Percentiles rank a stretch among this genome's conserved stretches.
Conservation (phyloP, 2,329 filamentous ascomycete genomes). For the Colletotrichum sp. region DNA sequence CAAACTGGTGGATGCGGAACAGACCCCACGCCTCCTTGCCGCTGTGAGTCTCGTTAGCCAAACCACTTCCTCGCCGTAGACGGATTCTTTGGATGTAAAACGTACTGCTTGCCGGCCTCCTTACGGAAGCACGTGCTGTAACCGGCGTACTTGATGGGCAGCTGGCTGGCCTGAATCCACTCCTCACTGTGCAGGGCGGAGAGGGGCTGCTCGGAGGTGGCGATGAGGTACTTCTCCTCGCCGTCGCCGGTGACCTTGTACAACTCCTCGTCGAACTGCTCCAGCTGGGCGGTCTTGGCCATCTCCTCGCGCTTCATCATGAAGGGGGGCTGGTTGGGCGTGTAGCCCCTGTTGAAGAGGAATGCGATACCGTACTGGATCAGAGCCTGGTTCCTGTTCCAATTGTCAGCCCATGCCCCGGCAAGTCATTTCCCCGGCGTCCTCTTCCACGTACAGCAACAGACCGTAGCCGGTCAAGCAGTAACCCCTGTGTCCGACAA, state of each 20-base stretch:
- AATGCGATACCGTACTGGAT: constrained; percentile 96
- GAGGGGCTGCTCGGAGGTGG: constrained; percentile 86
- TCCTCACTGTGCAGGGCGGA: constrained; percentile 92
- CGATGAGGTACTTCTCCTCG: constrained; percentile 81
- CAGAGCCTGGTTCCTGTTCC: constrained; percentile 74
- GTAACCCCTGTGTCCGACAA: constrained; percentile 94
- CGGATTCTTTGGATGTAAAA: constrained; percentile 45
- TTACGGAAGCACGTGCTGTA: constrained; percentile 96
- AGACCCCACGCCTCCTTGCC: constrained; percentile 95
- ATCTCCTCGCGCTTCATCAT: constrained; percentile 69
- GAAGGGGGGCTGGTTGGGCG: constrained; percentile 46
- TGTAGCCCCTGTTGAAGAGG: constrained; percentile 80
- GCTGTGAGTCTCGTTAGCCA: background rate
- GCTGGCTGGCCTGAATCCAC: constrained; percentile 83
- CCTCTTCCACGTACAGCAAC: constrained; percentile 56
- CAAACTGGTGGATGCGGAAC: constrained; percentile 97
- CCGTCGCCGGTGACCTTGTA: constrained; percentile 92
- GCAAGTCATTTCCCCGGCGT: too few species aligned
- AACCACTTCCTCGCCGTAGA: rapidly evolving
- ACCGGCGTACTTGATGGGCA: constrained; percentile 91
- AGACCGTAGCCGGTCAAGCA: constrained; percentile 90
- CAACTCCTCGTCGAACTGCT: constrained; percentile 96
- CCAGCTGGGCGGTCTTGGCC: constrained; percentile 97
- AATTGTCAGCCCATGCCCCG: background rate
- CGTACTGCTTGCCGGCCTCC: constrained; percentile 78